phyloP scores from a whole-genome alignment of 176 grass and related monocot genomes.

The Phyllostachys edulis region DNA sequence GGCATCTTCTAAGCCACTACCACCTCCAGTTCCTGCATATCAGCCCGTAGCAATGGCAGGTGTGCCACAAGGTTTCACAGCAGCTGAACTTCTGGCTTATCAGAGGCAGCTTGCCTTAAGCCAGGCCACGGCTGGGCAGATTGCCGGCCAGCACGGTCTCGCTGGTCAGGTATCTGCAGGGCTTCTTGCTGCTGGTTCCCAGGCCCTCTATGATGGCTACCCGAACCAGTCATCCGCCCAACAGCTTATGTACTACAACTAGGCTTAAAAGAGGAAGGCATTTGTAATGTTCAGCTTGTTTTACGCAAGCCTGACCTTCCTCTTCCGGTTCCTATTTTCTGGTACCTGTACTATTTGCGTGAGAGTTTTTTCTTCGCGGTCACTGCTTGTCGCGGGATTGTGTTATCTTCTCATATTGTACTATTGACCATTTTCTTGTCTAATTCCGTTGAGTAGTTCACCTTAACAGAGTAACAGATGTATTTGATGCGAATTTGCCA shows the following conservation, averaged over 20 bases:
- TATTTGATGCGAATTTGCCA: constrained; percentile 53
- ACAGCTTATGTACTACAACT: constrained; percentile 88
- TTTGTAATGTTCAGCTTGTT: constrained; percentile 57
- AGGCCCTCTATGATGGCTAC: constrained; percentile 67
- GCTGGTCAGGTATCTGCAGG: constrained; percentile 64
- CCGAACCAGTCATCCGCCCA: constrained; percentile 65
- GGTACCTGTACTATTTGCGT: constrained; percentile 49
- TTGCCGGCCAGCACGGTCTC: constrained; percentile 66
- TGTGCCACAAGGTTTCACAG: constrained; percentile 57
- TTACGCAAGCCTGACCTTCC: constrained; percentile 36
- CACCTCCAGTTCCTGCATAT: constrained; percentile 55
- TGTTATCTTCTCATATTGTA: constrained; percentile 38
- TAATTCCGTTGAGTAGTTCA: constrained; percentile 44
- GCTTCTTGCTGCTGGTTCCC: constrained; percentile 61
- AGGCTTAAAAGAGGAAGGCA: constrained; percentile 45
- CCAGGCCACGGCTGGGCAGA: constrained; percentile 55
- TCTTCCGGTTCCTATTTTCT: constrained; percentile 32
- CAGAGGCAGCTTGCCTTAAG: constrained; percentile 71
- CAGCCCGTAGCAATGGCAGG: constrained; percentile 57
- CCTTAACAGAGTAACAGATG: constrained; percentile 47
- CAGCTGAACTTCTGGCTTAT: constrained; percentile 64
- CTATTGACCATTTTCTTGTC: constrained; percentile 32
- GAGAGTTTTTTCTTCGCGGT: constrained; percentile 34
- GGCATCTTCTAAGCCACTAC: constrained; percentile 64
- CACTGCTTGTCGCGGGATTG: constrained; percentile 33